Base-by-base conservation (phyloP, 768 basidiomycete species). In the Sarcomyxa edulis region DNA sequence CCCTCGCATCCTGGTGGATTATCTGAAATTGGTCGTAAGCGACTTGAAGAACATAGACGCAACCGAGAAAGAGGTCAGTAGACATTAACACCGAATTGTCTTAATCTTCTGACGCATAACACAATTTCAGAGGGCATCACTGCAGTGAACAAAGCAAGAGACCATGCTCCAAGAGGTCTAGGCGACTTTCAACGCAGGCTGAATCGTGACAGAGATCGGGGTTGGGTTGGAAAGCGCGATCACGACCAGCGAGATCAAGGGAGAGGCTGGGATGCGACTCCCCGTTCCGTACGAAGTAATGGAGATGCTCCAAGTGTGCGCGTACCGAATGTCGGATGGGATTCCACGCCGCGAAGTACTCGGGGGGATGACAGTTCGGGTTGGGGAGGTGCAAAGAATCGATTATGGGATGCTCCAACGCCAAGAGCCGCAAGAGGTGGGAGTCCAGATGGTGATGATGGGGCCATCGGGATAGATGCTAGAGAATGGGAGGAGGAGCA, bases 401-500 rank as follows among this genome's bases (percentile, higher is more conserved):
- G 69, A 26, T 55, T 65, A 14, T 91, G 89, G 89, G 89, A 92
- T 62, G 87, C 89, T 6, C 86, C 86, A 1, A 92, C 89, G 0
- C 89, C 89, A 4, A 71, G 84, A 32, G 69, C 67, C 32, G 69
- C 72, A 2, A 66, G 87, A 49, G 81, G 74, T 3, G 75, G 68
- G 0, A 87, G 84, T 46, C 79, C 81, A 5, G 84, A 87, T 32
- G 78, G 69, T 32, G 82, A 81, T 22, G 81, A 76, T 35, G 74
- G 64, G 18, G 72, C 74, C 10, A 60, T 77, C 14, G 78, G 74
- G 6, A 59, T 94, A 20, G 86, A 93, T 54, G 70, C 75, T 30
- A 71, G 86, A 35, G 95, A 96, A 52, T 99, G 95, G 96, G 96
- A 97, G 59, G 95, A 97, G 51, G 96, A 98, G 57, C 92, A 96